Evolutionary conservation across 2,329 filamentous ascomycete genomes (phyloP).

Genomic region (Cercospora nicotianae): DNA sequence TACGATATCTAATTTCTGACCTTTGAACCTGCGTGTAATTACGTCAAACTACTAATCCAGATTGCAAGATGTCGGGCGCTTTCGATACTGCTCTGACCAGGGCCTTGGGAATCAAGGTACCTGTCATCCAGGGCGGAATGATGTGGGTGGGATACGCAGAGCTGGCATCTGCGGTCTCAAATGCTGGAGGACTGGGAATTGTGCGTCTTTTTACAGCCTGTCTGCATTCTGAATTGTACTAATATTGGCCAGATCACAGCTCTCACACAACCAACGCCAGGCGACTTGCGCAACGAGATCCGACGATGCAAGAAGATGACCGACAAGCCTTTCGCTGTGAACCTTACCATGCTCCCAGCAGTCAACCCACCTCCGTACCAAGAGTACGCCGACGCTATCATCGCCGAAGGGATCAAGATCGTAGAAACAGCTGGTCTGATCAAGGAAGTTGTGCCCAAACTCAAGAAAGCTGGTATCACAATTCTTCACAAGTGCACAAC

Average conservation of each 20-base stretch:
- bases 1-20: not conserved
- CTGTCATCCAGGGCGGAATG: constrained; percentile 82
- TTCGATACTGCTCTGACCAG: constrained; percentile 64
- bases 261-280: constrained; percentile 87
- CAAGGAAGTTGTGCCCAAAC: constrained; percentile 79
- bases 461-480: constrained; percentile 74
- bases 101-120: constrained; percentile 62
- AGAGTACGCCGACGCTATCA: constrained; percentile 84
- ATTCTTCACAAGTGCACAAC: constrained; percentile 97
- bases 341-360: constrained; percentile 86
- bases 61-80: constrained; percentile 48
- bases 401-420: constrained; percentile 85
- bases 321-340: constrained; percentile 79
- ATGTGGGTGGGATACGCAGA: constrained; percentile 79
- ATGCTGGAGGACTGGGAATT: constrained; percentile 75
- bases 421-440: constrained; percentile 88
- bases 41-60: not conserved
- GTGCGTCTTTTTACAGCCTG: constrained; percentile 30
- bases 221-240: not conserved
- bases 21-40: not conserved
- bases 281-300: constrained; percentile 90
- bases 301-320: constrained; percentile 77
- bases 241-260: constrained; percentile 57
- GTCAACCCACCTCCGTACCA: constrained; percentile 86
- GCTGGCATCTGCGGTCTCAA: constrained; percentile 70